Base-by-base conservation (phyloP, 192 early-diverging fungal genomes). In the Coemansia sp. region DNA sequence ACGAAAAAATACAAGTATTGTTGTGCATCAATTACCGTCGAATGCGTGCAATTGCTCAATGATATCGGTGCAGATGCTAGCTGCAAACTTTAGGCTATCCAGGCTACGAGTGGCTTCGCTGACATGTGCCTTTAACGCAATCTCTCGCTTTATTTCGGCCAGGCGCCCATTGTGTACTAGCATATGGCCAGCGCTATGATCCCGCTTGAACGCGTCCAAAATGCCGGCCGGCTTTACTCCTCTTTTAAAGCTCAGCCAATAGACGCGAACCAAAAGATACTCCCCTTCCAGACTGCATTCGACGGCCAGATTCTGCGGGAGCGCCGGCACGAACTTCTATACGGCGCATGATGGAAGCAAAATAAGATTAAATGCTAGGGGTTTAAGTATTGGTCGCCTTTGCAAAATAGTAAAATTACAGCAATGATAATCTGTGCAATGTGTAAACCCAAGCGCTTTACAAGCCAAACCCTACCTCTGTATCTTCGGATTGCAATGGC, bases 261-360 rank as follows among this genome's bases (percentile, higher is more conserved):
- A 79, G 3, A 70, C 61, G 10, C 60, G 71, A 0, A 62, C 63
- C 20, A 67, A 28, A 63, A 79, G 35, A 2, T 25, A 28, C 19
- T 48, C 23, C 11, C 64, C 70, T 19, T 46, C 42, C 18, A 79
- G 50, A 9, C 50, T 60, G 49, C 71, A 73, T 45, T 79, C 76
- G 11, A 79, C 55, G 9, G 62, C 76, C 18, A 70, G 48, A 57
- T 79, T 79, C 29, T 79, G 67, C 0, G 71, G 76, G 23, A 79
- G 56, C n/a, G 65, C 51, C 1, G 76, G 76, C 25, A 71, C 76
- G 62, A 79, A 79, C 46, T 70, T 79, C 52, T 71, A 73, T 60
- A 63, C 4, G 4, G n/a, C n/a, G n/a, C n/a, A n/a, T n/a, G n/a
- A n/a, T n/a, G n/a, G n/a, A n/a, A n/a, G n/a, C n/a, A n/a, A n/a